Conservation (phyloP, 495 filamentous ascomycete genomes). For the Xylaria cubensis region DNA sequence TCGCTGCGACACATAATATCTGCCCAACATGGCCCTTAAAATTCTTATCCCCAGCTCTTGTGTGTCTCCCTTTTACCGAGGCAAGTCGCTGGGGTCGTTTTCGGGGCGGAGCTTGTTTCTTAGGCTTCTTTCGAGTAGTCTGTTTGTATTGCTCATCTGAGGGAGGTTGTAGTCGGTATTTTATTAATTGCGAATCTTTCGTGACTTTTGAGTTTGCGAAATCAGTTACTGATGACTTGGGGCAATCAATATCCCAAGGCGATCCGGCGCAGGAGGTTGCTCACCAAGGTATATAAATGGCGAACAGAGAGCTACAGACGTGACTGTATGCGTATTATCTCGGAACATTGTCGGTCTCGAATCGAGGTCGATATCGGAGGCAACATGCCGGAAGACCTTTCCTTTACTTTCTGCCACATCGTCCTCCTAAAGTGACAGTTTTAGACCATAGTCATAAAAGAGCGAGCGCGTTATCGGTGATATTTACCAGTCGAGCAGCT, state of each 20-base stretch:
- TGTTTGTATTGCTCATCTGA: conserved; percentile 62
- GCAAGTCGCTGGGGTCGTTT: conserved; percentile 74
- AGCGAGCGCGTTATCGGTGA: neutral
- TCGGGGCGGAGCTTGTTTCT: conserved; percentile 69
- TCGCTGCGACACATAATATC: conserved; percentile 85
- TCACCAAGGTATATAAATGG: conserved; percentile 70
- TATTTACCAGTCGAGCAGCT: conserved; percentile 27
- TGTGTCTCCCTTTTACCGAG: conserved; percentile 68
- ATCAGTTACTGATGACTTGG: neutral
- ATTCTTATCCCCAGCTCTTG: conserved; percentile 64
- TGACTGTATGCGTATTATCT: conserved; percentile 76
- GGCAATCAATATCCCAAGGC: neutral
- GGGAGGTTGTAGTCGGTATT: conserved; percentile 79
- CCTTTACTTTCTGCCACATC: conserved; percentile 95
- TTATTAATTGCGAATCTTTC: conserved; percentile 83
- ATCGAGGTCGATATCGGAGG: conserved; percentile 54
- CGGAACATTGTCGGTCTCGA: conserved; percentile 65
- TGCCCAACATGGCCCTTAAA: conserved; percentile 76
- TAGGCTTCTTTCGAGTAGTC: conserved; percentile 61
- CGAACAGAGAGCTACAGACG: conserved; percentile 76
- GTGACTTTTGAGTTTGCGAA: conserved; percentile 62
- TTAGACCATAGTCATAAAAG: conserved; percentile 14
- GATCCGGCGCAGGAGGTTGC: neutral
- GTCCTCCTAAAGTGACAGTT: conserved; percentile 66
- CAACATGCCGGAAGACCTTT: conserved; percentile 79